phyloP scores from a whole-genome alignment of 2,329 filamentous ascomycete genomes.

The Pseudocercospora eumusae region DNA sequence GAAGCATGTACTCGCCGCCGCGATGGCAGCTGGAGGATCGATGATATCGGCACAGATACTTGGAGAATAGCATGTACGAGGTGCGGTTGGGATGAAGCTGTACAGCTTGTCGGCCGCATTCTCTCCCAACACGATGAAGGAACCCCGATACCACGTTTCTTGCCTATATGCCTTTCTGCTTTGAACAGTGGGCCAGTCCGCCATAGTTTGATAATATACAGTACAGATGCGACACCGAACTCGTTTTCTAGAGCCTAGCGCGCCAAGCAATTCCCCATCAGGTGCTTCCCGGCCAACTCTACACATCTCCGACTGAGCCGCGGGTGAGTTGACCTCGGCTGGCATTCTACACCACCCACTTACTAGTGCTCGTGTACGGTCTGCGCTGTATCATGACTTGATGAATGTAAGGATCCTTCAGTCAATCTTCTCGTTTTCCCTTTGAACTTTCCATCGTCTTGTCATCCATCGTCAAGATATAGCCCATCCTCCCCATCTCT shows the following conservation, averaged over 20 bases:
- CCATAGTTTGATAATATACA: too few relatives aligned
- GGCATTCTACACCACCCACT: slow-evolving; percentile 9
- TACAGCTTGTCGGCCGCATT: background rate
- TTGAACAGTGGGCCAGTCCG: background rate
- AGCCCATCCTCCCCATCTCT: background rate
- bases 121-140: background rate
- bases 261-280: background rate
- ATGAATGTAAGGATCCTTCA: slow-evolving; percentile 8
- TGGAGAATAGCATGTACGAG: background rate
- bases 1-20: background rate
- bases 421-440: slow-evolving; percentile 9
- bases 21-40: background rate
- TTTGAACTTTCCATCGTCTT: slow-evolving; percentile 10
- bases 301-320: slow-evolving; percentile 3
- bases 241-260: slow-evolving; percentile 7
- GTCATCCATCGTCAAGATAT: slow-evolving; percentile 9
- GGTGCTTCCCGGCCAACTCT: background rate
- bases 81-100: background rate
- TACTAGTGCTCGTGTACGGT: background rate
- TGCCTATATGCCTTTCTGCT: background rate
- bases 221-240: background rate
- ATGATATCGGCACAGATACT: background rate
- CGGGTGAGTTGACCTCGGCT: slow-evolving; percentile 11
- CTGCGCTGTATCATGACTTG: slow-evolving; percentile 1
- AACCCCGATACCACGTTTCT: background rate